Base-by-base conservation (phyloP, 78 protist species). In the Thecamonas trahens region DNA sequence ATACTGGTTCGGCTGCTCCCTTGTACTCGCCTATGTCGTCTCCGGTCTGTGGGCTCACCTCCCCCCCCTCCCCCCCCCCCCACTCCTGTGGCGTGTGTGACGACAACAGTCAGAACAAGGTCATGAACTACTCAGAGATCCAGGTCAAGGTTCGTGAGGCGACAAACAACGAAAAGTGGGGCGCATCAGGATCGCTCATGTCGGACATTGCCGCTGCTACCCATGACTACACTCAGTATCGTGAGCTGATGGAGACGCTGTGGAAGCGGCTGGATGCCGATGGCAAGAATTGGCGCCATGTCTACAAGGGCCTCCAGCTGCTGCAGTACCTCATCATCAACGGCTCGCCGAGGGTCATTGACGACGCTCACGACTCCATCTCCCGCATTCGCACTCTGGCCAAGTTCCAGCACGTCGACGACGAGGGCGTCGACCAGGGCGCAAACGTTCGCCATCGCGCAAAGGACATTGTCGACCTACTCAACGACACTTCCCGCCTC, bases 131-230 rank as follows among this genome's bases (percentile, higher is more conserved):
- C 59, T 5, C 72, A 8, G 65, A 38, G 22, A 61, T 58, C 28
- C 76, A 68, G 82, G 18, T 35, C 52, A 76, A 76, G 47, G 82
- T 76, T 18, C 74, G 82, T 7, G 82, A 76, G 42, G 64, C 71
- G 47, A 76, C 82, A 38, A 76, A 38, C 71, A 26, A 22, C 31
- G 82, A 76, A 14, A 28, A 63, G 18, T 76, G 82, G 82, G 82
- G 82, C 1, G 57, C 82, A 20, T 37, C 53, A 1, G 52, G 76
- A 28, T 50, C 82, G 37, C 70, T 53, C 39, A 76, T 68, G 76
- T 1, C 52, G 22, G 82, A 76, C 52, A 39, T 76, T 44, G 72
- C 82, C 50, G 6, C 17, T 28, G 26, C 53, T 15, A 72, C 77
- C 9, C 14, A 65, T 53, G 29, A 0, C 69, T 38, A 40, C 24